Percentiles rank a stretch among this genome's conserved stretches.
phyloP scores from a whole-genome alignment of 805 yeast genomes.

The Ogataea siamensis region DNA sequence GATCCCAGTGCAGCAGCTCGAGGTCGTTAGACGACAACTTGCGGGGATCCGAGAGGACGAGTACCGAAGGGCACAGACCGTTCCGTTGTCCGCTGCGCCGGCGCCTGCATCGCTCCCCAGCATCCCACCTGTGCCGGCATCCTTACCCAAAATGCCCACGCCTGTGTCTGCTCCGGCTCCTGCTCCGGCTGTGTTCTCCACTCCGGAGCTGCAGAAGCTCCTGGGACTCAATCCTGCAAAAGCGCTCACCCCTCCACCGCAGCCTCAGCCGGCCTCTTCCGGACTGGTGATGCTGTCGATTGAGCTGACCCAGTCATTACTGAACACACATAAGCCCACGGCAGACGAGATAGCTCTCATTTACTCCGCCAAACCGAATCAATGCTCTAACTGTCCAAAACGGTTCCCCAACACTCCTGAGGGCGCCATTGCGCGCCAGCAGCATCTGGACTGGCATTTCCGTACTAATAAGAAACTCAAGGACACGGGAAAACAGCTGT shows the following conservation, averaged over 20 bases:
- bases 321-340: conserved; percentile 38
- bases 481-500: conserved; percentile 47
- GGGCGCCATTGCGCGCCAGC: conserved; percentile 52
- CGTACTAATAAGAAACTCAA: conserved; percentile 79
- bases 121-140: conserved; percentile 2
- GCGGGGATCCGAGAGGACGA: conserved; percentile 36
- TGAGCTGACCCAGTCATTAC: conserved; percentile 35
- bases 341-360: conserved; percentile 37
- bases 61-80: conserved; percentile 25
- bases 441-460: conserved; percentile 95
- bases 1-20: conserved; percentile 32
- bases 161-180: conserved; percentile 5
- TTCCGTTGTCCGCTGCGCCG: conserved; percentile 30
- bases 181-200: conserved; percentile 35
- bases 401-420: conserved; percentile 63
- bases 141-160: conserved; percentile 1
- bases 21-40: conserved; percentile 33
- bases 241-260: conserved; percentile 22
- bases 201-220: conserved; percentile 31
- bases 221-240: conserved; percentile 14
- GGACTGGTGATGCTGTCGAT: conserved; percentile 24
- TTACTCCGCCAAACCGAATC: conserved; percentile 64
- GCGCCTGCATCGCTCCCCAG: conserved; percentile 6
- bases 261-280: conserved; percentile 10
- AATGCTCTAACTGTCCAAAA: conserved; percentile 88